phyloP scores from a whole-genome alignment of 257 asterid genomes.

The Solanum tarapatanum region DNA sequence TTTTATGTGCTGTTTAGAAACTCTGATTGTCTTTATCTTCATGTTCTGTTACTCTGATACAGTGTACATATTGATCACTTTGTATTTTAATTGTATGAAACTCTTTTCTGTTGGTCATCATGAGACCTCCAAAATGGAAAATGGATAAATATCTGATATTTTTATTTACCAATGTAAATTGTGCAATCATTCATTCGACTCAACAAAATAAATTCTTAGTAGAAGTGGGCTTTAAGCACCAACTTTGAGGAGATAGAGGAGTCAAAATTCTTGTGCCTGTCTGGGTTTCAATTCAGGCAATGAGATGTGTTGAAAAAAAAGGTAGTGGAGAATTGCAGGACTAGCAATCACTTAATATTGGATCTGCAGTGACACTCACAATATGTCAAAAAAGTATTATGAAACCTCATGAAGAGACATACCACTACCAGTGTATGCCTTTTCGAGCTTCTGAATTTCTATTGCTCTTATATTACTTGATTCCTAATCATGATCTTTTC shows the following conservation, averaged over 20 bases:
- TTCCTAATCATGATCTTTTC: not conserved
- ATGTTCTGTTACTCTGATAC: conserved; percentile 15
- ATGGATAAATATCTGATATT: not conserved
- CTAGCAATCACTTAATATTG: not conserved
- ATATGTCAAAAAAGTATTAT: no score
- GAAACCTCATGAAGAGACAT: not conserved
- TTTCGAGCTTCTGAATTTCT: not conserved
- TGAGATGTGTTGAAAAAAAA: not conserved
- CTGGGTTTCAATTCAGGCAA: not conserved
- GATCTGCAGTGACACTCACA: not conserved
- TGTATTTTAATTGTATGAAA: conserved; percentile 10
- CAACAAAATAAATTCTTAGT: not conserved
- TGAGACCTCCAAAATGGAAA: not conserved
- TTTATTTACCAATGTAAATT: not conserved
- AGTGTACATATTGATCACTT: conserved; percentile 31
- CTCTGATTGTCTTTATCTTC: conserved; percentile 14
- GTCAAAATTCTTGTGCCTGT: not conserved
- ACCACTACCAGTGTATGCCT: not conserved
- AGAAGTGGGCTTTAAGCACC: not conserved
- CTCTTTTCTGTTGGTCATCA: not conserved
- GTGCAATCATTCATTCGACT: not conserved
- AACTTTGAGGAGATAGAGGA: not conserved
- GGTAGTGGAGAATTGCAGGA: not conserved
- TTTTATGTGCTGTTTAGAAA: conserved; percentile 16
- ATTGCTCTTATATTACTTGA: not conserved